Base-by-base conservation (phyloP, 2,329 filamentous ascomycete genomes). In the Fusarium sarcochroum region DNA sequence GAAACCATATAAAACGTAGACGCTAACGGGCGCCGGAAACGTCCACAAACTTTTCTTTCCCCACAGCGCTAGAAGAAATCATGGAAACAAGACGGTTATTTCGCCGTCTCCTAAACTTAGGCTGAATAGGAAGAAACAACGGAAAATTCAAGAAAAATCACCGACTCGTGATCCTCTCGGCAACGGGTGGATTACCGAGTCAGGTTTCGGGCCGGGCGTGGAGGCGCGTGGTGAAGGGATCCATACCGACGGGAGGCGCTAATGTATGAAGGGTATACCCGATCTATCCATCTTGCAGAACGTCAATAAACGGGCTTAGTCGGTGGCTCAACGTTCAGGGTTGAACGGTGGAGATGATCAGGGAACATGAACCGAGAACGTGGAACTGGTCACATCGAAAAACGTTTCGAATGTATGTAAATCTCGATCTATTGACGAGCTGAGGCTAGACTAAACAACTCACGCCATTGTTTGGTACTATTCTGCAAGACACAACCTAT, bases 241-340 rank as follows among this genome's bases (percentile, higher is more conserved):
- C 50, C 58, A 58, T 56, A 25, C 13, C 40, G 37, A 38, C 11
- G 14, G 47, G 35, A 38, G 40, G 59, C 59, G 59, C 61, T 64
- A 64, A 64, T 64, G 61, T 64, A 64, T 46, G 9, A 51, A 64
- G 35, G 59, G 41, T 45, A 42, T 58, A 58, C n/a, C 60, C 45
- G 51, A 25, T 40, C 38, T 37, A 40, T 63, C 50, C 41, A 58
- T 63, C 61, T 51, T 59, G 45, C 61, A 64, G 46, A 58, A 63
- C 18, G 42, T 60, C 34, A 58, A 17, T 32, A 32, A 58, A 58
- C 58, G 34, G 60, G 58, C 25, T 58, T 41, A 56, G 32, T 40
- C 27, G n/a, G 25, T 37, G 13, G 38, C 27, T 57, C 21, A 34
- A 13, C 17, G 21, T n/a, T 41, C 5, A 42, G 21, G 23, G 17